These are phyloP conservation scores for Trifolium repens DNA, from an alignment of 306 rosid species.

Conservation along the genomic window DNA sequence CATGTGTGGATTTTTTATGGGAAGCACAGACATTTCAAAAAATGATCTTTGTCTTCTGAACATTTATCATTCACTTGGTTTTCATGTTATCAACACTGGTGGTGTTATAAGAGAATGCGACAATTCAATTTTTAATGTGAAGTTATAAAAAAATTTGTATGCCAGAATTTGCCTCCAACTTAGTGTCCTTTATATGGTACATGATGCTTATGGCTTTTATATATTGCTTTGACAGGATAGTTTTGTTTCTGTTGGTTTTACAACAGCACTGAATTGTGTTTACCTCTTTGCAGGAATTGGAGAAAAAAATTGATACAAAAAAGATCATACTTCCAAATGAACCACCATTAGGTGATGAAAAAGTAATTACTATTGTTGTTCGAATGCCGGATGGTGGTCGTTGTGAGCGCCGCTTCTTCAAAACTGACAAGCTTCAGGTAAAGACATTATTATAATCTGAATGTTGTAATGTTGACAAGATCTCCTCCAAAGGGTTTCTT, in stretches of 20 bases:
- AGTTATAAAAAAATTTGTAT: background rate
- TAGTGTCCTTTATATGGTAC: background rate
- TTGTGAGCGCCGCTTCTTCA: conserved; percentile 65
- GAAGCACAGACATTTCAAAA: background rate
- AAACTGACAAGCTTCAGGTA: conserved; percentile 86
- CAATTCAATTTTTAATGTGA: background rate
- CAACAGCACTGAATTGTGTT: conserved; percentile 25
- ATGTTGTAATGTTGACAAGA: conserved; percentile 3
- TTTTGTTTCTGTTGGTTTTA: conserved; percentile 19
- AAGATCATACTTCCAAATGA: conserved; percentile 59
- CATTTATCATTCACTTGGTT: background rate
- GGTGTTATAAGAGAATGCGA: background rate
- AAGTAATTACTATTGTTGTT: conserved; percentile 66
- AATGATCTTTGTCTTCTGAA: background rate
- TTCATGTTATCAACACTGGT: background rate
- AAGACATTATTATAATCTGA: conserved; percentile 22
- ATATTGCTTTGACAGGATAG: conserved; percentile 9
- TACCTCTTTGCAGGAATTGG: conserved; percentile 52
- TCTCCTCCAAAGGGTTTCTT: background rate
- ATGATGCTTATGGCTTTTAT: conserved; percentile 1
- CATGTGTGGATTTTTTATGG: background rate
- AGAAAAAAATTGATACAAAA: conserved; percentile 48
- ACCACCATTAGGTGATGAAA: conserved; percentile 65
- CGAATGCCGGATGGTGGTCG: conserved; percentile 86
- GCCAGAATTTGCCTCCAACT: background rate